Evolutionary conservation across 2,329 filamentous ascomycete genomes (phyloP).

Genomic region (Fusarium sp.): DNA sequence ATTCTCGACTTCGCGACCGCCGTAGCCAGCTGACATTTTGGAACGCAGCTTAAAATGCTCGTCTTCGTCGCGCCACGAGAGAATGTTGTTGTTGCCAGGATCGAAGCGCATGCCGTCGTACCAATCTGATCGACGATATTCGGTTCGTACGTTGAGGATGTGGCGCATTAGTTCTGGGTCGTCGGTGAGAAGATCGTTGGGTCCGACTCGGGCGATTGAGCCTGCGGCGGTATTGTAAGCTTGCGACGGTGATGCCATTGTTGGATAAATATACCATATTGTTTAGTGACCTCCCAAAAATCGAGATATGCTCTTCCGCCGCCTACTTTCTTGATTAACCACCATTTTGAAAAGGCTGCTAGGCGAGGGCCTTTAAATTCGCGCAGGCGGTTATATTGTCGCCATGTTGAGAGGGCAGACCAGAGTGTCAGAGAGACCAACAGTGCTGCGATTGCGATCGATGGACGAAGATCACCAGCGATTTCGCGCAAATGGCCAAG

Average conservation of each 20-base stretch:
- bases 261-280: constrained; percentile 48
- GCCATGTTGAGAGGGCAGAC: constrained; percentile 34
- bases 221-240: constrained; percentile 40
- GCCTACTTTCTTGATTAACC: constrained; percentile 50
- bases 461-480: constrained; percentile 2
- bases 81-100: constrained; percentile 62
- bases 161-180: constrained; percentile 54
- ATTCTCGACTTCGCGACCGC: constrained; percentile 63
- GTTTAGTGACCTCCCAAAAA: constrained; percentile 51
- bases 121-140: constrained; percentile 55
- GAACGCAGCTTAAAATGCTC: constrained; percentile 56
- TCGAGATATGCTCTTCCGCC: constrained; percentile 51
- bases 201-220: constrained; percentile 55
- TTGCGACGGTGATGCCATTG: background rate
- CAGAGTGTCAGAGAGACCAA: constrained; percentile 21
- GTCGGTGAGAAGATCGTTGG: constrained; percentile 54
- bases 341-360: constrained; percentile 55
- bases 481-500: background rate
- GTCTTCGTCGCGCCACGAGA: constrained; percentile 61
- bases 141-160: constrained; percentile 50
- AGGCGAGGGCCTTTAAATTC: constrained; percentile 55
- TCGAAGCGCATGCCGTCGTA: constrained; percentile 65
- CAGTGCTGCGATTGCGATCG: constrained; percentile 13
- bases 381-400: constrained; percentile 53
- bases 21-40: constrained; percentile 65